Conservation (phyloP, 2,329 filamentous ascomycete species). For the Zymoseptoria brevis region DNA sequence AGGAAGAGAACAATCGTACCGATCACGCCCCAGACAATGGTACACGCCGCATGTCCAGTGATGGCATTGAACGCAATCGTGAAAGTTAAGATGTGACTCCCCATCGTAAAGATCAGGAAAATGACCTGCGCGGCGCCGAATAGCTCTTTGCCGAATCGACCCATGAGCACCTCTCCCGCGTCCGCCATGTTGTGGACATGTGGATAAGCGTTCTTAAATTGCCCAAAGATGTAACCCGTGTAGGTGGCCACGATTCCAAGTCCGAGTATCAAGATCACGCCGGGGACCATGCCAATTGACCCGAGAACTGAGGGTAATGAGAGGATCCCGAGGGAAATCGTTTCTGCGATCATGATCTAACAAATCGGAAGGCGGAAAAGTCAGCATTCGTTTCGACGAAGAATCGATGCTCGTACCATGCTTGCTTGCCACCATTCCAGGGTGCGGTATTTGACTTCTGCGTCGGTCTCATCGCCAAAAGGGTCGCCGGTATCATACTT, state of each 20-base stretch:
- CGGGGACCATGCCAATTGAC: slow-evolving; percentile 45
- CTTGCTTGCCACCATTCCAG: slow-evolving; percentile 41
- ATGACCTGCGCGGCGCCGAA: slow-evolving; percentile 56
- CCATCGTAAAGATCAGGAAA: slow-evolving; percentile 61
- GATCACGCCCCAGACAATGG: slow-evolving; percentile 56
- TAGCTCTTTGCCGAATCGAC: slow-evolving; percentile 55
- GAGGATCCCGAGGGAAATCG: slow-evolving; percentile 49
- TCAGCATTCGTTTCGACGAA: not conserved
- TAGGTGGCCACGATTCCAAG: slow-evolving; percentile 52
- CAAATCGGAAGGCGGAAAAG: too few relatives aligned
- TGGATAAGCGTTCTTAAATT: slow-evolving; percentile 51
- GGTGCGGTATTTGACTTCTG: slow-evolving; percentile 43
- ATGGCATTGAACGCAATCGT: slow-evolving; percentile 63
- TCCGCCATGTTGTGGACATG: slow-evolving; percentile 54
- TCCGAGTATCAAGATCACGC: slow-evolving; percentile 47
- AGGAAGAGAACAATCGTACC: slow-evolving; percentile 52
- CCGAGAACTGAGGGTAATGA: slow-evolving; percentile 48
- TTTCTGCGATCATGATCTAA: slow-evolving; percentile 49
- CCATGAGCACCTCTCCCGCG: slow-evolving; percentile 55
- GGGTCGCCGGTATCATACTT: slow-evolving; percentile 10
- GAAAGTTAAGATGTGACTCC: slow-evolving; percentile 61
- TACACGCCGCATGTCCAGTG: slow-evolving; percentile 54
- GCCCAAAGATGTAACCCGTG: slow-evolving; percentile 52
- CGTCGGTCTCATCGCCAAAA: slow-evolving; percentile 14
- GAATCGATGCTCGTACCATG: not conserved